Base-by-base conservation (phyloP, 331 rosid genomes). In the Pyrus hybrid region DNA sequence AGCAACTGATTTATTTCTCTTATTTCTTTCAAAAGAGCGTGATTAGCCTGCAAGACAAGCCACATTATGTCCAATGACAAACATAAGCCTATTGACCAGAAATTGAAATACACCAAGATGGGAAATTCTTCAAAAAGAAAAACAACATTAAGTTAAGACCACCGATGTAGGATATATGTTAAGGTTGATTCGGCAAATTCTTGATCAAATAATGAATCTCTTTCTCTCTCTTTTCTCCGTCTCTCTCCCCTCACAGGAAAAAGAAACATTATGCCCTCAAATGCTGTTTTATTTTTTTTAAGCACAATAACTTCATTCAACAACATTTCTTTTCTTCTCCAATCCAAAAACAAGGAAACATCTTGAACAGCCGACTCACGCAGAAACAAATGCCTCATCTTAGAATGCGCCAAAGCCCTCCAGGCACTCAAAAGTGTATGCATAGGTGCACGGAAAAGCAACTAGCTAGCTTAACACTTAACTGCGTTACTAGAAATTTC, bases 21-120 rank as follows among this genome's bases (percentile, higher is more conserved):
- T 54, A 94, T 92, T 88, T 94, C 99, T 84, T 94, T 96, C 84
- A 85, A 43, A 77, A 94, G 91, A 78, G 93, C 86, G 79, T 90
- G 97, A 79, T 85, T 92, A 72, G 86, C 92, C 99, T 94, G 96
- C 84, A 80, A 62, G 29, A 78, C 2, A 43, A 32, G 33, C 43
- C 54, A 12, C 63, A 33, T 14, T 37, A 67, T 66, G 13, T 62
- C 54, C 29, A 21, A 22, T 5, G 25, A 45, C 41, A 1, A 21
- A 3, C n/a, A 30, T 18, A 7, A 49, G 20, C 60, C 60, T 51
- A 61, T 16, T 49, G 43, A 77, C 58, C 43, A 18, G 67, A 77
- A 43, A 63, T 62, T 18, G 32, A 77, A 54, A 53, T 14, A 49
- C 7, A 63, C 63, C 60, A 32, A 25, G 32, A 74, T 25, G 29